Evolutionary conservation across 257 asterid genomes (phyloP).

Genomic region (Salvia hispanica): DNA sequence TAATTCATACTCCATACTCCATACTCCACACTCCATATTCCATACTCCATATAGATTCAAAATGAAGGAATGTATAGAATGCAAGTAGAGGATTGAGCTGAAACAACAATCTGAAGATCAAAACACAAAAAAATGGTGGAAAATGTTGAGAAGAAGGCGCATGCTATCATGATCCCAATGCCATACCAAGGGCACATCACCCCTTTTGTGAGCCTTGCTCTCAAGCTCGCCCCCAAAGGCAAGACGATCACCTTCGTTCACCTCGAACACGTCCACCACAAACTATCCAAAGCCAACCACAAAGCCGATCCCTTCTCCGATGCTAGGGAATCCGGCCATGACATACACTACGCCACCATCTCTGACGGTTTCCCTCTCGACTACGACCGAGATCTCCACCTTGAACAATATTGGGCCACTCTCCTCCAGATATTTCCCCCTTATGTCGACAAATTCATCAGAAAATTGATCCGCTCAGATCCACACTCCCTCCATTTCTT

Average conservation of each 20-base stretch:
- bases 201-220: slow-evolving; percentile 57
- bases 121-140: slow-evolving; percentile 1
- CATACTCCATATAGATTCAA: too few relatives aligned
- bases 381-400: slow-evolving; percentile 36
- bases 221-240: slow-evolving; percentile 63
- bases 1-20: too few relatives aligned
- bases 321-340: slow-evolving; percentile 45
- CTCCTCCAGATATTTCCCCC: slow-evolving; percentile 36
- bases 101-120: too few relatives aligned
- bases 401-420: slow-evolving; percentile 29
- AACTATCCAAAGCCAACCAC: slow-evolving; percentile 40
- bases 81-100: too few relatives aligned
- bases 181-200: slow-evolving; percentile 76
- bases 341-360: slow-evolving; percentile 60
- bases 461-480: slow-evolving; percentile 31
- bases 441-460: slow-evolving; percentile 45
- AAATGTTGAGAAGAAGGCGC: slow-evolving; percentile 29
- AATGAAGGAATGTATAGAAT: too few relatives aligned
- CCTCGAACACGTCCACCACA: slow-evolving; percentile 51
- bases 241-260: slow-evolving; percentile 57
- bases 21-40: too few relatives aligned
- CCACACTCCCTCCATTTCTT: slow-evolving; percentile 32
- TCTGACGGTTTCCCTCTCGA: slow-evolving; percentile 51
- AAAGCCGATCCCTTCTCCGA: slow-evolving; percentile 35
- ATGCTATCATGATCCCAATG: slow-evolving; percentile 58